phyloP scores from a whole-genome alignment of 495 filamentous ascomycete genomes.

The Darksidea phi region DNA sequence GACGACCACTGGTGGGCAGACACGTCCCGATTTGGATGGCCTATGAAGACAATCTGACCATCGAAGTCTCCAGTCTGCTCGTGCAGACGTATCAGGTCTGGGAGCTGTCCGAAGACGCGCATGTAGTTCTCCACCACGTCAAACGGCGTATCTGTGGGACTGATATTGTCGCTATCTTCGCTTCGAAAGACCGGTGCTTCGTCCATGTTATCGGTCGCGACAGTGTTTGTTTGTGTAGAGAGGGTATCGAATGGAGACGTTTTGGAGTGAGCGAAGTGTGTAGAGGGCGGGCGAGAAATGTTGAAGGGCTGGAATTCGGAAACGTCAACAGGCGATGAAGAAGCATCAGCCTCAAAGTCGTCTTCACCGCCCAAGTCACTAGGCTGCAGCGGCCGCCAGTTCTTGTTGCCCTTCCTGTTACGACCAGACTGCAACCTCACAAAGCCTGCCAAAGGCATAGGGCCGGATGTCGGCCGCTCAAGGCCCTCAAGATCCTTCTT shows the following conservation, averaged over 20 bases:
- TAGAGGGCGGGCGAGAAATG: not conserved
- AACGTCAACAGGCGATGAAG: not conserved
- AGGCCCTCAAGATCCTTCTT: constrained; percentile 9
- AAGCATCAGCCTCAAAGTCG: not conserved
- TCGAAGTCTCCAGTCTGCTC: constrained; percentile 33
- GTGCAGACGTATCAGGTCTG: constrained; percentile 39
- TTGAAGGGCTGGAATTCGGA: not conserved
- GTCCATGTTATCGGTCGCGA: not conserved
- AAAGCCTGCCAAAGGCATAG: constrained; percentile 24
- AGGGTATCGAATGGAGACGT: not conserved
- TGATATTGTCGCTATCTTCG: constrained; percentile 30
- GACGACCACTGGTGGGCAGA: constrained; percentile 45
- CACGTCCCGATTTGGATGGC: constrained; percentile 44
- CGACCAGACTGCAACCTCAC: constrained; percentile 17
- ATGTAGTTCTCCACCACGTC: constrained; percentile 29
- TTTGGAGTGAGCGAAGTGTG: not conserved
- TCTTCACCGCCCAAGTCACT: constrained; percentile 26
- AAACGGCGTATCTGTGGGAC: constrained; percentile 8
- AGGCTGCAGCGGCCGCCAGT: constrained; percentile 30
- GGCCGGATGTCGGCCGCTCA: constrained; percentile 23
- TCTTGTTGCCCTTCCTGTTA: constrained; percentile 23
- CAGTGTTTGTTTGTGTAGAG: not conserved
- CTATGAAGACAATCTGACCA: constrained; percentile 42
- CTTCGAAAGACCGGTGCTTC: not conserved
- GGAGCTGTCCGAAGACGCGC: constrained; percentile 40